Evolutionary conservation across 352 stramenopile genomes (phyloP), one percentile per base, ranked within the genome.

Genomic region (Pythium phragmiticola): DNA sequence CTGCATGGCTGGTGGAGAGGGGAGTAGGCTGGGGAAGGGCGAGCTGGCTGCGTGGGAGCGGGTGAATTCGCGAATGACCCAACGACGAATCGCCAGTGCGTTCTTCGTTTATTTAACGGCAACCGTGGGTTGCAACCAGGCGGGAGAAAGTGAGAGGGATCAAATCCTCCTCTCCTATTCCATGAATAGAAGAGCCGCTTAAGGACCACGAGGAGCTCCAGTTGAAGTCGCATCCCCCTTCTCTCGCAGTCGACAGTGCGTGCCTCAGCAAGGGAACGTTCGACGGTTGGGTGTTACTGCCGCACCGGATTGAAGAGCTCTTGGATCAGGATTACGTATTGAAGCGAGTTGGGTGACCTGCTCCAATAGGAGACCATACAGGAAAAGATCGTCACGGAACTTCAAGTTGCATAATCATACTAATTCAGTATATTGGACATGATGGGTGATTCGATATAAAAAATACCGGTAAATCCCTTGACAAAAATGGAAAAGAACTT

Each of bases 1-100:
- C 57, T 82, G 75, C 77, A 86, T 85, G 12, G 26, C 9, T 57
- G 50, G 28, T 14, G 19, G 42, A 14, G 14, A 14, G 4, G 8
- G 41, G 17, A 12, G 36, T n/a, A 14, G 45, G 30, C 6, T 47
- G 30, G 51, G 17, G 43, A 54, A 42, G 34, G 17, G 57, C 33
- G 36, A 51, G 21, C 30, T 64, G 57, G 21, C 30, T 64, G 57
- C 47, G 57, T 36, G 19, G 57, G 30, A 57, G 46, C 12, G 19
- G 57, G 57, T 34, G 57, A 50, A 64, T 64, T 64, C 57, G 28
- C 57, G 57, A 64, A 56, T 64, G 57, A 64, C 21, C 21, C 21
- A 21, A 21, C 21, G 17, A 12, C 11, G 49, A 56, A 42, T 16
- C 5, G 16, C 3, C 3, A 23, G 28, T 3, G 26, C 8, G 5